These are phyloP conservation scores for Pichia sp. DNA, from an alignment of 1,139 yeast species.

Conservation along the genomic window DNA sequence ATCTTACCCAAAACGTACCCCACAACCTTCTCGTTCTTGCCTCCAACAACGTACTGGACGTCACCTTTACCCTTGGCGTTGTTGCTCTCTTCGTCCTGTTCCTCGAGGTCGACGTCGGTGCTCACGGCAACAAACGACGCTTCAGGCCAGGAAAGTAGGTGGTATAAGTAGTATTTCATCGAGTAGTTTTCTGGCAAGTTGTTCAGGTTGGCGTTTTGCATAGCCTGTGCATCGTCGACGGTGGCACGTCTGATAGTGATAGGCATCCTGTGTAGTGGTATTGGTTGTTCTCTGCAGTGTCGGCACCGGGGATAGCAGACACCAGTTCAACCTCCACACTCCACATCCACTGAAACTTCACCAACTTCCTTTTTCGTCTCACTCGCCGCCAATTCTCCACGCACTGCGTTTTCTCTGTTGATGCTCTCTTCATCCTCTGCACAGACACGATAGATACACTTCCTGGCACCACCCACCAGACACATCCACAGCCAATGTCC, in stretches of 20 bases:
- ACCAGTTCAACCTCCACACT: background rate
- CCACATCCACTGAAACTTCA: background rate
- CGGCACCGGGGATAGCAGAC: no score
- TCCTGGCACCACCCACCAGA: no score
- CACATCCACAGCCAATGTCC: background rate
- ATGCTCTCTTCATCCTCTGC: background rate
- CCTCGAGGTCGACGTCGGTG: slow-evolving; percentile 38
- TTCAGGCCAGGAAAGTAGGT: slow-evolving; percentile 95
- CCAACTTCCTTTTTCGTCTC: background rate
- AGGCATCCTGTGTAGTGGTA: slow-evolving; percentile 47
- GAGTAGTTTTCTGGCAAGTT: slow-evolving; percentile 95
- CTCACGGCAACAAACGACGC: slow-evolving; percentile 96
- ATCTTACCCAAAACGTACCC: slow-evolving; percentile 95
- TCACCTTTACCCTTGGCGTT: slow-evolving; percentile 46
- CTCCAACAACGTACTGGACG: slow-evolving; percentile 48
- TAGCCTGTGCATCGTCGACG: slow-evolving; percentile 82
- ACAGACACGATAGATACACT: background rate
- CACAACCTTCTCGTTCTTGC: slow-evolving; percentile 73
- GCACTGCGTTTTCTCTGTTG: background rate
- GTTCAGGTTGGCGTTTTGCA: slow-evolving; percentile 94
- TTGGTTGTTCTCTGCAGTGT: no score
- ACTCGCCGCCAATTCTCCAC: background rate
- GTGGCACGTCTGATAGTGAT: slow-evolving; percentile 90
- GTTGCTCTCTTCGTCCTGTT: slow-evolving; percentile 38
- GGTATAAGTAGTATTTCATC: slow-evolving; percentile 91